Percentiles rank a stretch among this genome's conserved stretches.
These are phyloP conservation scores for Apiotrichum siamense DNA, from an alignment of 1,284 basidiomycete genomes.

Conservation along the genomic window DNA sequence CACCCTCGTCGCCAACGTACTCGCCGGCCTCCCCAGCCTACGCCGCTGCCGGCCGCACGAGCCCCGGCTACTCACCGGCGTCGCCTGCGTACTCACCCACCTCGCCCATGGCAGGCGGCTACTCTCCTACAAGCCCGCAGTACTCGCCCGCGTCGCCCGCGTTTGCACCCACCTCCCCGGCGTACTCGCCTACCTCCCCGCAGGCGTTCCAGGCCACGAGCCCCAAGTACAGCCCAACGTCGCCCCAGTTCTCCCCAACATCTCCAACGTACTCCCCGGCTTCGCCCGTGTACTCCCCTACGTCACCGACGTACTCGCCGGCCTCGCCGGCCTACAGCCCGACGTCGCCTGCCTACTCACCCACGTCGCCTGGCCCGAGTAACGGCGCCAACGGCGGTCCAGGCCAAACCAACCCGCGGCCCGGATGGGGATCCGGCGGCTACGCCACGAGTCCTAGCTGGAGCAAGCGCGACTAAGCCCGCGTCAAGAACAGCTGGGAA, in stretches of 20 bases:
- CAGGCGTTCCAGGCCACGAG: constrained; percentile 74
- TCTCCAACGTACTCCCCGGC: constrained; percentile 52
- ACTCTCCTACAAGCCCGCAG: constrained; percentile 23
- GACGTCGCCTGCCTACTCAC: constrained; percentile 45
- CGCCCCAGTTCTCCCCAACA: constrained; percentile 35
- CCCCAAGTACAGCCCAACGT: constrained; percentile 58
- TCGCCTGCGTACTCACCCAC: constrained; percentile 31
- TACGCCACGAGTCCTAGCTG: constrained; percentile 18
- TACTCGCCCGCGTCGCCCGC: constrained; percentile 37
- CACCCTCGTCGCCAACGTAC: constrained; percentile 31
- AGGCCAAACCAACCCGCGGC: constrained; percentile 5
- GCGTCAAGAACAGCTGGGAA: not conserved
- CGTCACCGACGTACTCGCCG: constrained; percentile 57
- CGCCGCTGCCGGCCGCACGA: constrained; percentile 39
- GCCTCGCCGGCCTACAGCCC: constrained; percentile 75
- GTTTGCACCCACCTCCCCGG: constrained; percentile 55
- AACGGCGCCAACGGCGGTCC: constrained; percentile 2
- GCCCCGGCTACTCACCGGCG: constrained; percentile 36
- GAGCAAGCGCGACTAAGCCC: constrained; percentile 13
- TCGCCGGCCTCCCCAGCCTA: constrained; percentile 67
- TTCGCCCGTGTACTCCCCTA: constrained; percentile 33
- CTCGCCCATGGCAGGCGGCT: constrained; percentile 17
- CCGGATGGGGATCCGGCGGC: constrained; percentile 13
- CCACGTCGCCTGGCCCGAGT: constrained; percentile 56
- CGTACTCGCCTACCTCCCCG: constrained; percentile 49